Conservation (phyloP, 2,329 filamentous ascomycete genomes). For the Fusarium pseudoanthophilum region DNA sequence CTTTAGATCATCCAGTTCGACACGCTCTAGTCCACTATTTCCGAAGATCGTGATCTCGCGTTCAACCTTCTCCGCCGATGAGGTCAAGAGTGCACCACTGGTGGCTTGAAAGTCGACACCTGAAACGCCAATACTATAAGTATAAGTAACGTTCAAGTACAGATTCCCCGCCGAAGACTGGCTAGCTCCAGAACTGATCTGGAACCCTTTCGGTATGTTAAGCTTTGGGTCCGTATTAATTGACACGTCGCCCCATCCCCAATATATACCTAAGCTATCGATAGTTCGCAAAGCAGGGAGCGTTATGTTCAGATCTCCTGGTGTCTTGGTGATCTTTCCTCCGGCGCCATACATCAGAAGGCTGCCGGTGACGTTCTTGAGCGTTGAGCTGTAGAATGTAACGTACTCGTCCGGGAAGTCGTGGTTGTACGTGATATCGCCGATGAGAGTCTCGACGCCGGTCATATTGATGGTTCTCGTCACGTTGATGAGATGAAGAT, state of each 20-base stretch:
- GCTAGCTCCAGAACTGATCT: not conserved
- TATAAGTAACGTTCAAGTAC: not conserved
- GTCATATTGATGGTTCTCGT: not conserved
- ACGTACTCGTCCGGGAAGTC: not conserved
- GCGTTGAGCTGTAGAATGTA: not conserved
- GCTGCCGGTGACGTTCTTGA: not conserved
- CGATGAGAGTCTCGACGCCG: not conserved
- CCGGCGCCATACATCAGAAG: accelerated
- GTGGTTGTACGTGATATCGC: not conserved
- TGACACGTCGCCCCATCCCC: not conserved
- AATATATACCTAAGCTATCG: accelerated
- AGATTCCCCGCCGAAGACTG: accelerated
- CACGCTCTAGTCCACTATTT: not conserved
- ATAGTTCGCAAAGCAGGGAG: not conserved
- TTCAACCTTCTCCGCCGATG: not conserved
- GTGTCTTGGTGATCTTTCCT: accelerated
- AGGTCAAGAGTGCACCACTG: accelerated
- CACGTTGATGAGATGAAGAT: not conserved
- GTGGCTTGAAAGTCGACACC: not conserved
- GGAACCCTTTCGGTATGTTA: accelerated
- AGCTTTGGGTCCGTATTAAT: not conserved
- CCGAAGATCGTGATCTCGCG: accelerated
- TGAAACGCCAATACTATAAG: not conserved
- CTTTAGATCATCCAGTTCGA: not conserved
- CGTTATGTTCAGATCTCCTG: not conserved